Conservation (phyloP, 768 basidiomycete genomes). For the Saitozyma podzolica region DNA sequence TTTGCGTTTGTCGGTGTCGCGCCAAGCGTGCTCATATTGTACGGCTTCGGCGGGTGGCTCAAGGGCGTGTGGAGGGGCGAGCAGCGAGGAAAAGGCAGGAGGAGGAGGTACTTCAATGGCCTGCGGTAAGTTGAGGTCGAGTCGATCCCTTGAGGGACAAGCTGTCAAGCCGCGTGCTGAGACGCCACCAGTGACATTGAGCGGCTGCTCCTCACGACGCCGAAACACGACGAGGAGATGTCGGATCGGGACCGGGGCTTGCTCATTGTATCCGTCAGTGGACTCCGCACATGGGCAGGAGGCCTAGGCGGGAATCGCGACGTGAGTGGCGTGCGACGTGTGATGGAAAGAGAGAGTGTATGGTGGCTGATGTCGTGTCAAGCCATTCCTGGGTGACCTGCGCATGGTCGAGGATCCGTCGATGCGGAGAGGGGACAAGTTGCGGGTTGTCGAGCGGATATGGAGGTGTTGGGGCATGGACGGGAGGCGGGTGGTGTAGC, state of each 20-base stretch:
- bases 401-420: slow-evolving; percentile 74
- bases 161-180: neutral
- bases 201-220: slow-evolving; percentile 39
- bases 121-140: slow-evolving; percentile 60
- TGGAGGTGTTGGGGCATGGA: slow-evolving; percentile 77
- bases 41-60: slow-evolving; percentile 63
- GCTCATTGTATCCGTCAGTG: slow-evolving; percentile 46
- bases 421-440: slow-evolving; percentile 69
- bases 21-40: slow-evolving; percentile 78
- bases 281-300: slow-evolving; percentile 46
- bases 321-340: slow-evolving; percentile 2
- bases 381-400: slow-evolving; percentile 83
- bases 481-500: slow-evolving; percentile 17
- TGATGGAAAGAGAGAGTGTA: too few relatives aligned
- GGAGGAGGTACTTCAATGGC: slow-evolving; percentile 64
- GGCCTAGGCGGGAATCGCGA: slow-evolving; percentile 37
- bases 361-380: slow-evolving; percentile 11
- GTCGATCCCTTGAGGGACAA: neutral
- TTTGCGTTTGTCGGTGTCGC: slow-evolving; percentile 97
- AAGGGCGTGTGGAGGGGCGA: slow-evolving; percentile 64
- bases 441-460: slow-evolving; percentile 77
- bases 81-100: slow-evolving; percentile 54
- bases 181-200: slow-evolving; percentile 38
- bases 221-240: slow-evolving; percentile 44
- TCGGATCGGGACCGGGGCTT: slow-evolving; percentile 45